Conservation (phyloP, 2,329 filamentous ascomycete species). For the Aspergillus versicolor region DNA sequence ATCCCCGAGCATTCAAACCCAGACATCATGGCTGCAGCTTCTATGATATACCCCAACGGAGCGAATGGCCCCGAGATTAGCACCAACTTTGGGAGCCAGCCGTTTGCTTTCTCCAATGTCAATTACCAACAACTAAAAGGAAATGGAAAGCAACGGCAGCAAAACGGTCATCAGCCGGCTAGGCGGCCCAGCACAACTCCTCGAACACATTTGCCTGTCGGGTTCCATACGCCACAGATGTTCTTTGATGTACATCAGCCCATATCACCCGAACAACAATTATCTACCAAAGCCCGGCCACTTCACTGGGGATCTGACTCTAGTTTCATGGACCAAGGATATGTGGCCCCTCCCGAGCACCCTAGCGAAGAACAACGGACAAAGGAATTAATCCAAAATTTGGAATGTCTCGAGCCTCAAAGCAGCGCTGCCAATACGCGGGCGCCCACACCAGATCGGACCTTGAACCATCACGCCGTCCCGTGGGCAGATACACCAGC, state of each 20-base stretch:
- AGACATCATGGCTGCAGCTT: slow-evolving; percentile 60
- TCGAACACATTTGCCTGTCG: slow-evolving; percentile 27
- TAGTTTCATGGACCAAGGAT: slow-evolving; percentile 63
- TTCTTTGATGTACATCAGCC: slow-evolving; percentile 38
- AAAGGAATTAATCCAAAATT: slow-evolving; percentile 54
- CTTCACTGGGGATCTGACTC: slow-evolving; percentile 69
- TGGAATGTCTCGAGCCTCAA: slow-evolving; percentile 59
- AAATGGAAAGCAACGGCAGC: slow-evolving; percentile 20
- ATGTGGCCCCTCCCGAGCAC: slow-evolving; percentile 56
- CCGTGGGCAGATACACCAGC: slow-evolving; percentile 18
- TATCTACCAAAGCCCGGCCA: slow-evolving; percentile 38
- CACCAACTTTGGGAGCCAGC: slow-evolving; percentile 30
- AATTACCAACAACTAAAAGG: slow-evolving; percentile 20
- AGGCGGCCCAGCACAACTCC: slow-evolving; percentile 17
- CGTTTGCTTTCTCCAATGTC: slow-evolving; percentile 25
- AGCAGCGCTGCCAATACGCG: slow-evolving; percentile 61
- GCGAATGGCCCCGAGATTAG: slow-evolving; percentile 29
- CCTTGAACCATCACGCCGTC: slow-evolving; percentile 11
- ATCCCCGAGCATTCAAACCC: slow-evolving; percentile 28
- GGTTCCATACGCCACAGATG: slow-evolving; percentile 39
- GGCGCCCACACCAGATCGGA: slow-evolving; percentile 55
- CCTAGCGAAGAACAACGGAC: slow-evolving; percentile 60
- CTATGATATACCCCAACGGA: slow-evolving; percentile 47
- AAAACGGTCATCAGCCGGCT: slow-evolving; percentile 10
- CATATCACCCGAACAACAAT: slow-evolving; percentile 35